These are phyloP conservation scores for Auricularia heimuer DNA, from an alignment of 768 basidiomycete species.

Conservation along the genomic window DNA sequence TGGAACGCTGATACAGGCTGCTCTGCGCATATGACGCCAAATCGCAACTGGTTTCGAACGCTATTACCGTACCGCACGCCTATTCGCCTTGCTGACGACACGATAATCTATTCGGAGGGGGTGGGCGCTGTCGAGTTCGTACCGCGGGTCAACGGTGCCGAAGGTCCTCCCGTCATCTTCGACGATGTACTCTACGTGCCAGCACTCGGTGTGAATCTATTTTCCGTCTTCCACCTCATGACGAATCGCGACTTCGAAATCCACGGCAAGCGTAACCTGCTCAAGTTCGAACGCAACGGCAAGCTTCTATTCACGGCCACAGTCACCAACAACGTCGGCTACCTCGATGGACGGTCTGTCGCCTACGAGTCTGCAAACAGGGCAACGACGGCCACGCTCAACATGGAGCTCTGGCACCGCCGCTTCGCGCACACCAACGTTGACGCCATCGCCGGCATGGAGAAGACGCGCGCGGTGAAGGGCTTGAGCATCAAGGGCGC, in stretches of 20 bases:
- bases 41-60: neutral
- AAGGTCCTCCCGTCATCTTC: neutral
- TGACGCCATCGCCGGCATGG: slow-evolving; percentile 11
- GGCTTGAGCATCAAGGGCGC: slow-evolving; percentile 14
- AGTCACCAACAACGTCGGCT: slow-evolving; percentile 16
- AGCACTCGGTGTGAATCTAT: slow-evolving; percentile 2
- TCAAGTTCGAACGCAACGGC: neutral
- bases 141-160: neutral
- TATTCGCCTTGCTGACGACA: neutral
- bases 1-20: slow-evolving; percentile 1
- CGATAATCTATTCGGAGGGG: neutral
- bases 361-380: slow-evolving; percentile 11
- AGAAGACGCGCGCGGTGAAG: slow-evolving; percentile 13
- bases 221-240: slow-evolving; percentile 10
- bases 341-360: slow-evolving; percentile 15
- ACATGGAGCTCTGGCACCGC: slow-evolving; percentile 20
- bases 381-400: slow-evolving; percentile 11
- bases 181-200: slow-evolving; percentile 7
- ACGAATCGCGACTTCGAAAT: slow-evolving; percentile 8
- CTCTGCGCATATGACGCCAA: neutral
- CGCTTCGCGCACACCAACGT: slow-evolving; percentile 21
- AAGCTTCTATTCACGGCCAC: slow-evolving; percentile 15
- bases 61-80: neutral
- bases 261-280: neutral
- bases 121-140: neutral